A percentile compares a stretch with the other conserved stretches of the same genome.
phyloP scores from a whole-genome alignment of 768 basidiomycete genomes.

The Mrakia gelida region DNA sequence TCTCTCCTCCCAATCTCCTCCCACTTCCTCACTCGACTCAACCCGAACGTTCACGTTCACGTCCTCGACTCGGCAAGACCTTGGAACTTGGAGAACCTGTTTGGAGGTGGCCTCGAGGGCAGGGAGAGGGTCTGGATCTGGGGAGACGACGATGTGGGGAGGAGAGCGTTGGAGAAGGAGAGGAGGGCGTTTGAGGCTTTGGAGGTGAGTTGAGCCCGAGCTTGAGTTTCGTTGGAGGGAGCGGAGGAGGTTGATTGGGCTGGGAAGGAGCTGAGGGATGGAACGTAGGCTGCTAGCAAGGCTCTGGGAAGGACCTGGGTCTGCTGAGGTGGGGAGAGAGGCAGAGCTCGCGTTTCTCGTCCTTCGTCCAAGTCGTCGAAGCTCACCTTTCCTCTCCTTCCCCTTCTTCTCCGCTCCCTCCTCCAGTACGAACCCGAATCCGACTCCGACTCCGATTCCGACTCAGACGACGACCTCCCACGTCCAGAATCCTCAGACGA shows the following conservation, averaged over 20 bases:
- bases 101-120: slow-evolving; percentile 48
- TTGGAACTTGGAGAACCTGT: slow-evolving; percentile 79
- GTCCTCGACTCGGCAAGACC: slow-evolving; percentile 93
- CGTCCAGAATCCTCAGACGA: slow-evolving; percentile 40
- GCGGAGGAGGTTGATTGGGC: background rate
- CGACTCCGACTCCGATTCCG: slow-evolving; percentile 58
- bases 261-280: background rate
- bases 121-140: slow-evolving; percentile 69
- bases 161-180: slow-evolving; percentile 57
- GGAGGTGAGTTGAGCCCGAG: slow-evolving; percentile 52
- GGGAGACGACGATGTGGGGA: slow-evolving; percentile 65
- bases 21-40: slow-evolving; percentile 42
- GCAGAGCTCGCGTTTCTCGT: background rate
- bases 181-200: slow-evolving; percentile 78
- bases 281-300: background rate
- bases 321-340: background rate
- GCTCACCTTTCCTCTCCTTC: background rate
- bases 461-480: slow-evolving; percentile 47
- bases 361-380: background rate
- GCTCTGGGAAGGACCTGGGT: background rate
- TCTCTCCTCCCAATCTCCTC: slow-evolving; percentile 76
- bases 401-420: background rate
- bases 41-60: slow-evolving; percentile 64
- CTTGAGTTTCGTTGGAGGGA: background rate
- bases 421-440: slow-evolving; percentile 70